Base-by-base conservation (phyloP, 805 yeast genomes). In the Ogataea methanolica region DNA sequence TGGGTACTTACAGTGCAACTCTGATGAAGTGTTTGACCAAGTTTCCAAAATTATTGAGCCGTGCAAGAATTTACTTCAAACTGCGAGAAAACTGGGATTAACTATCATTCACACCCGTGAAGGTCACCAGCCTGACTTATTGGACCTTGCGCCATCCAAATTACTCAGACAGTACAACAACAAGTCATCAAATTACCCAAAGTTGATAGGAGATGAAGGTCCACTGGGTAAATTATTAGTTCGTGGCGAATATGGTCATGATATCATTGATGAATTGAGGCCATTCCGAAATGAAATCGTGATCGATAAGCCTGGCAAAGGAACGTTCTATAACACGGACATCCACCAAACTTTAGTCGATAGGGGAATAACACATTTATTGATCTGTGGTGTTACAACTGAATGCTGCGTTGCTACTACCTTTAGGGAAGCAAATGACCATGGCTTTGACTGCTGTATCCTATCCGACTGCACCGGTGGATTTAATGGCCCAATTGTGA, bases 361-460 rank as follows among this genome's bases (percentile, higher is more conserved):
- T 2, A 45, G 61, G 17, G 67, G 67, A 3, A 45, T 64, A 9
- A 62, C 66, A 6, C 65, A 61, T 42, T 36, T 64, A 21, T 34
- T 64, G 19, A 46, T 64, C 15, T 50, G 60, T 33, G 68, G 68
- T 8, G 67, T 64, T n/a, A 64, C 68, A 11, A 61, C 68, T 1
- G 68, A 64, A 49, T 63, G 67, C 49, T 64, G 68, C 46, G 68
- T 64, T 2, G 58, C 67, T 12, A 58, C 66, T 6, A 64, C 68
- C 6, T 62, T 62, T 48, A 49, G 67, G 21, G 67, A 63, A 39
- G 68, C 64, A 5, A 64, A 63, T 44, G 68, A 64, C 48, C 59
- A 61, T 22, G 68, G 68, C 4, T 64, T 62, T 48, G 65, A 64
- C 41, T 59, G 63, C 37, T 53, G 57, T 36, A 43, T 53, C 3